Conservation (phyloP, 2,329 filamentous ascomycete species). For the Diaporthe longicolla region DNA sequence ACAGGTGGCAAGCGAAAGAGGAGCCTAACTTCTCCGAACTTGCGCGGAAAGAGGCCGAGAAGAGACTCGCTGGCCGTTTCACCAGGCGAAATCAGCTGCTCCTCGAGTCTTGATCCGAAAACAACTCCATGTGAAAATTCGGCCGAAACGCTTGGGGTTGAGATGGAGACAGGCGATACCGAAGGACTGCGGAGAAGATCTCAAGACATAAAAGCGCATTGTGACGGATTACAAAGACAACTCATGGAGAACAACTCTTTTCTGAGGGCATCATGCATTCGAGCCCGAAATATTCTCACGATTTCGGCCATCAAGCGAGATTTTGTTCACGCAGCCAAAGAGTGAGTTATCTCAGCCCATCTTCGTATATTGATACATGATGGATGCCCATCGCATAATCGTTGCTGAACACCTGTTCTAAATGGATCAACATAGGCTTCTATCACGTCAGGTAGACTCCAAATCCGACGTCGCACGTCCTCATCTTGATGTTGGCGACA, state of each 20-base stretch:
- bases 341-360: background rate
- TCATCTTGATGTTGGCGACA: background rate
- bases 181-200: background rate
- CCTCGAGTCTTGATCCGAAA: background rate
- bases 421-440: background rate
- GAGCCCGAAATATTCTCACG: background rate
- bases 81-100: too few relatives aligned
- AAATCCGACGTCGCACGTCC: background rate
- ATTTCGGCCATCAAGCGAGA: slow-evolving; percentile 1
- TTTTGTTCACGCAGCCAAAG: background rate
- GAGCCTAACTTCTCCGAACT: background rate
- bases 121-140: background rate
- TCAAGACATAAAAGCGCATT: background rate
- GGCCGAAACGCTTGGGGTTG: background rate
- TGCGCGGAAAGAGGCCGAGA: slow-evolving; percentile 2
- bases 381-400: background rate
- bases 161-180: background rate
- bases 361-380: background rate
- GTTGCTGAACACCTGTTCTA: background rate
- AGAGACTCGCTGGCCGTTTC: background rate
- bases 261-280: background rate
- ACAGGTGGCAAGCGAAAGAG: background rate
- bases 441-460: background rate
- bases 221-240: background rate
- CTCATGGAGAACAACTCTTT: background rate